Conservation (phyloP, 345 rosid genomes). For the Eucalyptus albens region DNA sequence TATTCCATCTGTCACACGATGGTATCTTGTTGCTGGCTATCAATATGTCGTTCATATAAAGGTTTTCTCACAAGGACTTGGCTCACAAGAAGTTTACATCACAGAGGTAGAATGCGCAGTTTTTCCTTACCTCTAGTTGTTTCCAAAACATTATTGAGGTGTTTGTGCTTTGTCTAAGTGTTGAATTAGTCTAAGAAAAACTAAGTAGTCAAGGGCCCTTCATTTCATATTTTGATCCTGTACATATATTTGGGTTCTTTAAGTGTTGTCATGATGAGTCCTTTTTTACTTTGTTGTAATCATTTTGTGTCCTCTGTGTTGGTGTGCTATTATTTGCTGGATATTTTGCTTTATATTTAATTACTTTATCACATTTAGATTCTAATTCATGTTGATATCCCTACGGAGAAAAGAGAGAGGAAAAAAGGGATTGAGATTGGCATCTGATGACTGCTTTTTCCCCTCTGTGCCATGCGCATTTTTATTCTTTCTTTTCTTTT, state of each 20-base stretch:
- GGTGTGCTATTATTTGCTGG: background rate
- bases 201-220: background rate
- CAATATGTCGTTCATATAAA: conserved; percentile 61
- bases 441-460: background rate
- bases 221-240: background rate
- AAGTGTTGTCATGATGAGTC: background rate
- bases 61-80: conserved; percentile 59
- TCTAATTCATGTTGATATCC: background rate
- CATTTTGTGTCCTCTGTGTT: background rate
- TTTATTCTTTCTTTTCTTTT: background rate
- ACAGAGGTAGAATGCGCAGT: conserved; percentile 47
- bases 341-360: background rate
- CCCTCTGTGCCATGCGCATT: background rate
- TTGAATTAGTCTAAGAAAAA: background rate
- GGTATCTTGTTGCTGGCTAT: conserved; percentile 73
- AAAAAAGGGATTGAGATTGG: background rate
- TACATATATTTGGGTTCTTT: background rate
- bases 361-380: background rate
- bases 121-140: background rate
- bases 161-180: background rate
- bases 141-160: background rate
- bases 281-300: background rate
- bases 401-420: background rate
- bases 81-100: conserved; percentile 59
- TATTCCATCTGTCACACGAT: conserved; percentile 42